These are phyloP conservation scores for Ochetophila trinervis DNA, from an alignment of 306 rosid species.

Conservation along the genomic window DNA sequence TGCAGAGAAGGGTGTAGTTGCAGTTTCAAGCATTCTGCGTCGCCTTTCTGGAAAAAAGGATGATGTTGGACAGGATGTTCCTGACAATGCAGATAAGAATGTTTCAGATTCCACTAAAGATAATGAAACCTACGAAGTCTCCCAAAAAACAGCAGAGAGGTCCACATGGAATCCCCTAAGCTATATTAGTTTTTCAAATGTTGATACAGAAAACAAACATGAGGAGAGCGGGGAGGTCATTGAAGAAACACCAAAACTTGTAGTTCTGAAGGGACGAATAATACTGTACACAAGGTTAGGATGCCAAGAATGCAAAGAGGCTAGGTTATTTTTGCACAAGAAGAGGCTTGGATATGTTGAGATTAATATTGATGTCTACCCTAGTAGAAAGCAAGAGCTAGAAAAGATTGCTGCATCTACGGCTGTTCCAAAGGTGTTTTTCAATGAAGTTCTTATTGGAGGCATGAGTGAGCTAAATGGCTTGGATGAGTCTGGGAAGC, in stretches of 20 bases:
- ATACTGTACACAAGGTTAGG: constrained; percentile 72
- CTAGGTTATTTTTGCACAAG: constrained; percentile 56
- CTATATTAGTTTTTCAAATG: constrained; percentile 52
- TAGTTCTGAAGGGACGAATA: constrained; percentile 71
- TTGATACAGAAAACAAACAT: constrained; percentile 37
- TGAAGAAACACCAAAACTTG: constrained; percentile 26
- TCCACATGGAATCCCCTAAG: constrained; percentile 69
- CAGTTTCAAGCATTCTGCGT: constrained; percentile 66
- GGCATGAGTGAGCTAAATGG: constrained; percentile 65
- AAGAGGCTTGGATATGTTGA: constrained; percentile 72
- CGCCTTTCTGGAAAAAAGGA: constrained; percentile 69
- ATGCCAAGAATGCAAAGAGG: constrained; percentile 67
- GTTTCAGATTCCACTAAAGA: constrained; percentile 37
- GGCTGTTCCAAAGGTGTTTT: constrained; percentile 75
- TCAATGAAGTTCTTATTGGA: constrained; percentile 75
- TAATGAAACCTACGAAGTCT: constrained; percentile 35
- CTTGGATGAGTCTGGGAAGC: constrained; percentile 63
- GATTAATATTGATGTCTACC: constrained; percentile 75
- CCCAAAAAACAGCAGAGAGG: constrained; percentile 54
- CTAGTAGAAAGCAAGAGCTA: constrained; percentile 70
- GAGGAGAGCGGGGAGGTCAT: constrained; percentile 35
- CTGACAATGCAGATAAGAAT: constrained; percentile 36
- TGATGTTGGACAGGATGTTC: constrained; percentile 30
- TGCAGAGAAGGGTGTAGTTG: constrained; percentile 62
- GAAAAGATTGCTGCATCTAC: constrained; percentile 70